Evolutionary conservation across 345 rosid genomes (phyloP).

Genomic region (Carallia pectinifolia): DNA sequence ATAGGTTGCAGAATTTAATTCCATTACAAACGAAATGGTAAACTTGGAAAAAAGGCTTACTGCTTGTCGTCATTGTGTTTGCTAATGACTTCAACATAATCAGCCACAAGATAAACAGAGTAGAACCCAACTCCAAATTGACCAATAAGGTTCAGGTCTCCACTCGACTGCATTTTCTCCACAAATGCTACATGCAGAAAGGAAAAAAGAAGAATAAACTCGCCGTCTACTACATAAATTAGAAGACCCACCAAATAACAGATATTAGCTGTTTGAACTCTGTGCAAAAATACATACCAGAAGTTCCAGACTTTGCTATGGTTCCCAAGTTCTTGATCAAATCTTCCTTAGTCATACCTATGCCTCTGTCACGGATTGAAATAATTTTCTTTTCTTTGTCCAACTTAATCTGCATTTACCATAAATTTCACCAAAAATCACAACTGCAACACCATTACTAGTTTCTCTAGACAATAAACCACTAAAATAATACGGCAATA

Average conservation of each 20-base stretch:
- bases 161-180: slow-evolving; percentile 96
- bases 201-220: too few relatives aligned
- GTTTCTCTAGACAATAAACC: not conserved
- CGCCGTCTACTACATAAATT: too few relatives aligned
- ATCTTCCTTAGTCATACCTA: slow-evolving; percentile 99
- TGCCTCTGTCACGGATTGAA: slow-evolving; percentile 89
- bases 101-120: slow-evolving; percentile 95
- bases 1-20: not conserved
- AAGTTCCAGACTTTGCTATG: slow-evolving; percentile 98
- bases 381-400: slow-evolving; percentile 86
- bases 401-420: slow-evolving; percentile 69
- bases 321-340: slow-evolving; percentile 96
- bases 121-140: slow-evolving; percentile 99
- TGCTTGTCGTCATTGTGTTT: slow-evolving; percentile 94
- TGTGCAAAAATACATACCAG: slow-evolving; percentile 48
- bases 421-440: not conserved
- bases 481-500: not conserved
- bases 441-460: not conserved
- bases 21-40: not conserved
- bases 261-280: not conserved
- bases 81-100: slow-evolving; percentile 94
- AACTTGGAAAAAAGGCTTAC: slow-evolving; percentile 38
- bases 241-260: too few relatives aligned
- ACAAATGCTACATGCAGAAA: slow-evolving; percentile 62
- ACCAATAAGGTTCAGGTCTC: slow-evolving; percentile 94